These are phyloP conservation scores for Magnaporthiopsis poae DNA, from an alignment of 2,329 filamentous ascomycete species.

Conservation along the genomic window DNA sequence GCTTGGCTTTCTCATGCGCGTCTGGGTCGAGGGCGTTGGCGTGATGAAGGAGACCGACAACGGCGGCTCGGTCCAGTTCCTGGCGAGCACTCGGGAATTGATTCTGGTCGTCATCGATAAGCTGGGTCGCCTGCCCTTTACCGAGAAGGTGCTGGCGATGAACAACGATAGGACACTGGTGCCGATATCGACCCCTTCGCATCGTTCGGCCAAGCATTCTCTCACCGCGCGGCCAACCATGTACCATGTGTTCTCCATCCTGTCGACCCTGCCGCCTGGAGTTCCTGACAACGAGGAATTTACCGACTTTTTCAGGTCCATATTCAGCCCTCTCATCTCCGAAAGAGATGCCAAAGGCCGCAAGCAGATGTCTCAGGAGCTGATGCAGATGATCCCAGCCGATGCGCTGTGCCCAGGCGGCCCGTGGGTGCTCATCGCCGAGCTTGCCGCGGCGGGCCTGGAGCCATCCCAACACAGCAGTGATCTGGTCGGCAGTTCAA, in stretches of 20 bases:
- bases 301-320: conserved; percentile 34
- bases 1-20: conserved; percentile 55
- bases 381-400: conserved; percentile 39
- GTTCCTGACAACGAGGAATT: conserved; percentile 37
- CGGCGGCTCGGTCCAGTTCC: conserved; percentile 37
- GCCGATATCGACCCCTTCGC: conserved; percentile 56
- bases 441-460: conserved; percentile 34
- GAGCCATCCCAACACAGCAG: conserved; percentile 28
- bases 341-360: conserved; percentile 34
- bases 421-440: conserved; percentile 41
- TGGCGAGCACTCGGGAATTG: conserved; percentile 44
- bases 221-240: conserved; percentile 49
- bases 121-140: conserved; percentile 52
- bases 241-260: conserved; percentile 54
- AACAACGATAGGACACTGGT: conserved; percentile 46
- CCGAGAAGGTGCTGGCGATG: conserved; percentile 47
- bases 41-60: conserved; percentile 35
- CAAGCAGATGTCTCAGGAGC: conserved; percentile 38
- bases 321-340: conserved; percentile 51
- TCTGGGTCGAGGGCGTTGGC: conserved; percentile 56
- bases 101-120: conserved; percentile 38
- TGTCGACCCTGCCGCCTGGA: conserved; percentile 41
- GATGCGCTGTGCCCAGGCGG: conserved; percentile 37
- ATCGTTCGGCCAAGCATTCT: conserved; percentile 43
- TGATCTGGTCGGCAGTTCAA: conserved; percentile 28